These are phyloP conservation scores for Termitomyces sp. DNA, from an alignment of 768 basidiomycete genomes.

Conservation along the genomic window DNA sequence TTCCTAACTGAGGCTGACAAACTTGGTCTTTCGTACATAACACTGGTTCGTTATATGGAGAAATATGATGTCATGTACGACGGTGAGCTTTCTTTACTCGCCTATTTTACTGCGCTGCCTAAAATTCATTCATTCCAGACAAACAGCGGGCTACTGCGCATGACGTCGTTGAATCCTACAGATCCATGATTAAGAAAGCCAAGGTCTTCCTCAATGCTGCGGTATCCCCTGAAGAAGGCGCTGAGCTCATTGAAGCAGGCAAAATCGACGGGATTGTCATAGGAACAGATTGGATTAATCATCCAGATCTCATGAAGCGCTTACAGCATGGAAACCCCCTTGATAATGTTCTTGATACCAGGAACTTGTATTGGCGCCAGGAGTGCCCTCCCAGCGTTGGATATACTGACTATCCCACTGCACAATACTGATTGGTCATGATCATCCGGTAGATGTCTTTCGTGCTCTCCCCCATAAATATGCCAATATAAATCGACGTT, in stretches of 20 bases:
- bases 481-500: not conserved
- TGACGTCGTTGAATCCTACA: conserved; percentile 35
- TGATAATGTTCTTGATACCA: conserved; percentile 25
- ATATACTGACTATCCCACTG: conserved; percentile 33
- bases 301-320: conserved; percentile 38
- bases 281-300: conserved; percentile 31
- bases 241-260: conserved; percentile 26
- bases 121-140: conserved; percentile 16
- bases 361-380: conserved; percentile 22
- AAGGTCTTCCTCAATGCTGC: conserved; percentile 33
- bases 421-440: conserved; percentile 14
- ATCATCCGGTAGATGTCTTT: too few relatives aligned
- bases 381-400: conserved; percentile 22
- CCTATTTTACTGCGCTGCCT: not conserved
- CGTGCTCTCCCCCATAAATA: too few relatives aligned
- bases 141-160: conserved; percentile 29
- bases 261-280: conserved; percentile 33
- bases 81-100: conserved; percentile 17
- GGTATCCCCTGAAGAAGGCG: conserved; percentile 32
- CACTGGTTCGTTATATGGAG: conserved; percentile 22
- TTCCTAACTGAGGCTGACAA: conserved; percentile 36
- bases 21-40: conserved; percentile 28
- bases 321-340: conserved; percentile 28
- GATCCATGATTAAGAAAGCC: conserved; percentile 29
- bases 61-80: conserved; percentile 23